Conservation (phyloP, 805 yeast species). For the Millerozyma miso region DNA sequence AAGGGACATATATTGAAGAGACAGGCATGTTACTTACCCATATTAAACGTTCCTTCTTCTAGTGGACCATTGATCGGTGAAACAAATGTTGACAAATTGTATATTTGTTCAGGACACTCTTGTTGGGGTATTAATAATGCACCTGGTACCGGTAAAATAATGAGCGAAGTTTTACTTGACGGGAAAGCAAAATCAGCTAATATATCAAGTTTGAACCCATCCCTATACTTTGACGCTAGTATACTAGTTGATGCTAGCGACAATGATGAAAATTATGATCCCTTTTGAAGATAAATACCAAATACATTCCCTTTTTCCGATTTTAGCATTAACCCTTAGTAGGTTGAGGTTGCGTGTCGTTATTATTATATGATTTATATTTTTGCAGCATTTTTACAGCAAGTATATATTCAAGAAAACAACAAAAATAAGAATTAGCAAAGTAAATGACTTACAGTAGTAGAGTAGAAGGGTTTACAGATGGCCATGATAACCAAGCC, state of each 20-base stretch:
- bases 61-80: slow-evolving; percentile 94
- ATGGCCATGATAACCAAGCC: neutral
- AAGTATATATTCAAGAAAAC: neutral
- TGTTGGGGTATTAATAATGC: slow-evolving; percentile 99
- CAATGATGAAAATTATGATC: slow-evolving; percentile 4
- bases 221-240: slow-evolving; percentile 77
- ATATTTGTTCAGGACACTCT: slow-evolving; percentile 87
- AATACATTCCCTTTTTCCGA: neutral
- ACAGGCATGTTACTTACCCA: slow-evolving; percentile 96
- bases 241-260: slow-evolving; percentile 24
- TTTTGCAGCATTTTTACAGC: neutral
- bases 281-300: neutral
- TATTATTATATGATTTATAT: neutral
- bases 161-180: slow-evolving; percentile 83
- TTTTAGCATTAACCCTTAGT: neutral
- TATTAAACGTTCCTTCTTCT: slow-evolving; percentile 84
- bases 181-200: slow-evolving; percentile 78
- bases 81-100: slow-evolving; percentile 77
- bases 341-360: neutral
- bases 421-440: neutral
- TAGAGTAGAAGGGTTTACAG: neutral
- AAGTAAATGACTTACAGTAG: neutral
- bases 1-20: slow-evolving; percentile 73
- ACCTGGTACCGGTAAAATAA: slow-evolving; percentile 91
- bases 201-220: slow-evolving; percentile 79